phyloP scores from a whole-genome alignment of 139 green algal genomes.

The Spirogloea muscicola region DNA sequence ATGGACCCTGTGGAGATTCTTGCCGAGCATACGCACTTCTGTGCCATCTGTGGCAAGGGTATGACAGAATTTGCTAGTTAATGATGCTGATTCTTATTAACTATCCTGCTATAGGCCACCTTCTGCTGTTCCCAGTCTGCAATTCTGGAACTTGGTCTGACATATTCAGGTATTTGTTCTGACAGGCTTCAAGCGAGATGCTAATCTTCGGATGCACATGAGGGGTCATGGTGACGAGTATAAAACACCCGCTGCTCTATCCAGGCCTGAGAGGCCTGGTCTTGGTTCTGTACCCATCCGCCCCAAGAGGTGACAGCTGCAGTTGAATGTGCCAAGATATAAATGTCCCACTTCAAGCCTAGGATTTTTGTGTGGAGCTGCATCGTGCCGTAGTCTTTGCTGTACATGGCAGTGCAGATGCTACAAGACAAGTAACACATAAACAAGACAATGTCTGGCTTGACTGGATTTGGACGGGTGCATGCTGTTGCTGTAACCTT shows the following conservation, averaged over 20 bases:
- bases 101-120: no score
- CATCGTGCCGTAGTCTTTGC: no score
- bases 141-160: not conserved
- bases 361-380: no score
- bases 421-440: no score
- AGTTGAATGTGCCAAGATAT: no score
- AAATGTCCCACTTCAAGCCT: no score
- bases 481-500: no score
- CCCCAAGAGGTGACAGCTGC: slow-evolving; percentile 8
- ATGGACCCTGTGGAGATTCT: slow-evolving; percentile 41
- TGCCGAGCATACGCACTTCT: slow-evolving; percentile 44
- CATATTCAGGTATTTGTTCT: not conserved
- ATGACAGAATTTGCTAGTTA: not conserved
- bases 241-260: slow-evolving; percentile 22
- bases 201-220: slow-evolving; percentile 44
- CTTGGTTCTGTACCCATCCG: not conserved
- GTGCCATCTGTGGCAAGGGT: slow-evolving; percentile 41
- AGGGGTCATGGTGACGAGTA: slow-evolving; percentile 39
- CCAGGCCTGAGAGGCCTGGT: slow-evolving; percentile 3
- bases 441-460: no score
- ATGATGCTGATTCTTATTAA: no score
- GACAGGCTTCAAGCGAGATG: slow-evolving; percentile 41
- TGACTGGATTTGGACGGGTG: no score
- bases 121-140: no score
- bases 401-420: no score